A percentile compares a stretch with the other conserved stretches of the same genome.
Conservation (phyloP, 2,329 filamentous ascomycete genomes). For the Colletotrichum neosansevieriae region DNA sequence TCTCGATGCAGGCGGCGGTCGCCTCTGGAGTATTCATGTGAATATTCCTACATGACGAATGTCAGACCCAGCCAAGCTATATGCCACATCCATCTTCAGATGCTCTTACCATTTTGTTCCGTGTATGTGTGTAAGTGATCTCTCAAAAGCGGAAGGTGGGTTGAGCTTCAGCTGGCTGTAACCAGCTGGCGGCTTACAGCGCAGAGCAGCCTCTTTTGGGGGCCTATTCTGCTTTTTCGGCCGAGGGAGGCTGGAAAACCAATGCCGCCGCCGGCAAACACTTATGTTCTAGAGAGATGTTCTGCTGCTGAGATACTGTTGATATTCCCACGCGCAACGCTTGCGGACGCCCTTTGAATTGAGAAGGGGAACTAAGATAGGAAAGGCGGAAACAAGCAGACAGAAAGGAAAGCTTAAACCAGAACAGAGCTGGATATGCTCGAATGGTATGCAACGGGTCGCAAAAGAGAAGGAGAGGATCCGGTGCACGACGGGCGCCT, state of each 20-base stretch:
- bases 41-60: slow-evolving; percentile 49
- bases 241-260: slow-evolving; percentile 24
- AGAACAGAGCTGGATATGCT: slow-evolving; percentile 50
- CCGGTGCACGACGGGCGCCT: slow-evolving; percentile 56
- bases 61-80: slow-evolving; percentile 16
- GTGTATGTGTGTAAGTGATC: slow-evolving; percentile 38
- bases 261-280: slow-evolving; percentile 54
- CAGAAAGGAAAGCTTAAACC: slow-evolving; percentile 40
- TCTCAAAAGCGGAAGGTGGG: slow-evolving; percentile 34
- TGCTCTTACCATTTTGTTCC: slow-evolving; percentile 50
- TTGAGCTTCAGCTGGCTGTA: slow-evolving; percentile 31
- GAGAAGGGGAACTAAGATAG: slow-evolving; percentile 44
- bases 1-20: slow-evolving; percentile 57
- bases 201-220: slow-evolving; percentile 20
- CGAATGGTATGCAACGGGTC: slow-evolving; percentile 50
- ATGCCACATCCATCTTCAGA: not conserved
- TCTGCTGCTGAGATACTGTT: slow-evolving; percentile 19
- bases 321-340: slow-evolving; percentile 13
- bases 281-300: slow-evolving; percentile 23
- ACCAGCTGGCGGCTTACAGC: slow-evolving; percentile 39
- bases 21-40: slow-evolving; percentile 50
- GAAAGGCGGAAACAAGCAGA: slow-evolving; percentile 41
- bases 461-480: slow-evolving; percentile 55
- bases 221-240: slow-evolving; percentile 41
- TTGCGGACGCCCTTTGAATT: slow-evolving; percentile 6